phyloP scores from a whole-genome alignment of 495 filamentous ascomycete species.

The Penicillium bovifimosum region DNA sequence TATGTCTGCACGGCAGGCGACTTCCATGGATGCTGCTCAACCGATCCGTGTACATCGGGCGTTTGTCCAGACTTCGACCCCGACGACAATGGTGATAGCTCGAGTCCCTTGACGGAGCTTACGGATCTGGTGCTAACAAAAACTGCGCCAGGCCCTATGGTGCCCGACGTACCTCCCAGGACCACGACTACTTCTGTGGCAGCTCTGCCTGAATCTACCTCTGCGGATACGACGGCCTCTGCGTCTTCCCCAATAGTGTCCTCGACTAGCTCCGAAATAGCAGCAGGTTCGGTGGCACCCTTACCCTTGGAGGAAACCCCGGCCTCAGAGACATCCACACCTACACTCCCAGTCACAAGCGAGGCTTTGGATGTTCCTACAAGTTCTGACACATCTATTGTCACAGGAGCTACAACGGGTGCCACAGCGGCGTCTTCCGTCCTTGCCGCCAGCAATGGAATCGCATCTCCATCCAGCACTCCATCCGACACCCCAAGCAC shows the following conservation, averaged over 20 bases:
- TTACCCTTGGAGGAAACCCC: not conserved
- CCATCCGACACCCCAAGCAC: slow-evolving; percentile 2
- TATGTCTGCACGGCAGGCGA: slow-evolving; percentile 29
- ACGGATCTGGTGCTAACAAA: not conserved
- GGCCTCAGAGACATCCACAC: not conserved
- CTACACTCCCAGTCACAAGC: not conserved
- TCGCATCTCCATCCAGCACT: not conserved
- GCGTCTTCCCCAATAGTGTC: not conserved
- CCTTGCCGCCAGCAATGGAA: not conserved
- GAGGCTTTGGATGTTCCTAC: not conserved
- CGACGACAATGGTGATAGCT: slow-evolving; percentile 1
- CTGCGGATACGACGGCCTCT: not conserved
- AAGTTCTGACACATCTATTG: not conserved
- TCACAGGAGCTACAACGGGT: not conserved
- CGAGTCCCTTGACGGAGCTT: not conserved
- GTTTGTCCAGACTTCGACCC: slow-evolving; percentile 25
- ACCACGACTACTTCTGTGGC: not conserved
- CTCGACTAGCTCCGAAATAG: not conserved
- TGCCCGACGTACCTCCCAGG: not conserved
- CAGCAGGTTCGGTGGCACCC: not conserved
- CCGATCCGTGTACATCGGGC: slow-evolving; percentile 31
- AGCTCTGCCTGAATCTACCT: not conserved
- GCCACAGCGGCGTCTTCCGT: not conserved
- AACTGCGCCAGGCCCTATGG: not conserved
- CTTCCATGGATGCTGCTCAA: slow-evolving; percentile 37